Evolutionary conservation across 805 yeast genomes (phyloP).

Genomic region (Monosporozyma unispora): DNA sequence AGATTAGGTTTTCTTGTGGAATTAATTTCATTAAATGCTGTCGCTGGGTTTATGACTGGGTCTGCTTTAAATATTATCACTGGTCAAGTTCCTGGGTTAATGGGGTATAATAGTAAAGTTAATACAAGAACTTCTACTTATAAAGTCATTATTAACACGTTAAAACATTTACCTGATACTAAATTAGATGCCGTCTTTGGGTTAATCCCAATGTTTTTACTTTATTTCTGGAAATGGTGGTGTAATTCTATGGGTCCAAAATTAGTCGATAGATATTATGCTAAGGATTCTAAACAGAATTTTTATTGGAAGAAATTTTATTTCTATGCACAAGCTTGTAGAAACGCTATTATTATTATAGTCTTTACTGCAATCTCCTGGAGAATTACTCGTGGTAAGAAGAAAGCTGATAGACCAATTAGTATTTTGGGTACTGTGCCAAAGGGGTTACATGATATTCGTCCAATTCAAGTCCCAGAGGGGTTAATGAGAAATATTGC

Average conservation of each 20-base stretch:
- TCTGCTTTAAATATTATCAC: constrained; percentile 74
- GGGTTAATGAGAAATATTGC: constrained; percentile 55
- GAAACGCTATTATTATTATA: constrained; percentile 75
- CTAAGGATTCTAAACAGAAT: constrained; percentile 13
- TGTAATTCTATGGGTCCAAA: constrained; percentile 49
- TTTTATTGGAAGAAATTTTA: constrained; percentile 33
- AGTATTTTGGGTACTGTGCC: constrained; percentile 71
- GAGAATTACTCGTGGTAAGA: constrained; percentile 52
- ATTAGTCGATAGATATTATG: constrained; percentile 45
- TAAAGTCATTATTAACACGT: constrained; percentile 56
- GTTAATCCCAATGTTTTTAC: constrained; percentile 58
- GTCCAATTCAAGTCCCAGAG: constrained; percentile 56
- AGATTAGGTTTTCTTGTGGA: constrained; percentile 85
- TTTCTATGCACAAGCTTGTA: constrained; percentile 66
- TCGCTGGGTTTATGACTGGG: constrained; percentile 90
- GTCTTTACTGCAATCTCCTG: constrained; percentile 78
- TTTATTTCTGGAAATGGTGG: constrained; percentile 61
- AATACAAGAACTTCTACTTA: constrained; percentile 69
- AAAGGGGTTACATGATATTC: constrained; percentile 68
- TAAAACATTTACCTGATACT: constrained; percentile 62
- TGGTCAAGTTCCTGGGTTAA: constrained; percentile 80
- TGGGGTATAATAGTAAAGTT: constrained; percentile 63
- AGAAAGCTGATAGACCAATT: constrained; percentile 34
- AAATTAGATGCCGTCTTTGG: constrained; percentile 87
- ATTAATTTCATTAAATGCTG: constrained; percentile 84